A percentile compares a stretch with the other conserved stretches of the same genome.
phyloP scores from a whole-genome alignment of 495 filamentous ascomycete species.

The Penicillium odoratum region DNA sequence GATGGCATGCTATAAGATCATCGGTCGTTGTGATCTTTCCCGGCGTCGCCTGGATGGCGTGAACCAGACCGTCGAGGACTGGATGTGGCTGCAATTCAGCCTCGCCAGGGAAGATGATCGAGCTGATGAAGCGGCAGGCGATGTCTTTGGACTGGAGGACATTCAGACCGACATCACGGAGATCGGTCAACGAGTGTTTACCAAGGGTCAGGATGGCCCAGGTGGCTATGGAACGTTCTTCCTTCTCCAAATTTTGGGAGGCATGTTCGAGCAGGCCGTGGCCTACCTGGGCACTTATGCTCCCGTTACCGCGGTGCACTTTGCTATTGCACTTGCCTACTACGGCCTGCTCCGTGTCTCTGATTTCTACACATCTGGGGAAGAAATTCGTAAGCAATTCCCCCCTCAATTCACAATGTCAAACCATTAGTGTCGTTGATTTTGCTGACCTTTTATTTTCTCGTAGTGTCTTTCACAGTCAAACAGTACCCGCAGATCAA shows the following conservation, averaged over 20 bases:
- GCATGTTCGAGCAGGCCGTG: conserved; percentile 94
- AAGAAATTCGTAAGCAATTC: conserved; percentile 65
- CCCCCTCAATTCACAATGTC: not conserved
- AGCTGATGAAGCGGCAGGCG: conserved; percentile 77
- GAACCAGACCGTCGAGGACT: conserved; percentile 82
- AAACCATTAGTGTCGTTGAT: conserved; percentile 2
- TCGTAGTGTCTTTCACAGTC: conserved; percentile 64
- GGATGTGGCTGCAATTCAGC: conserved; percentile 95
- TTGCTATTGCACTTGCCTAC: conserved; percentile 83
- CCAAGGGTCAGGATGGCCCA: conserved; percentile 65
- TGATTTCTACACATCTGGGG: conserved; percentile 64
- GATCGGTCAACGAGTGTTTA: conserved; percentile 87
- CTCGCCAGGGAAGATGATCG: conserved; percentile 86
- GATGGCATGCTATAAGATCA: conserved; percentile 96
- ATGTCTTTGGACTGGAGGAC: conserved; percentile 85
- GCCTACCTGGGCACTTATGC: conserved; percentile 85
- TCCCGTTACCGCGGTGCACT: conserved; percentile 91
- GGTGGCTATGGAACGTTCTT: conserved; percentile 88
- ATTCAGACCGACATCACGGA: conserved; percentile 80
- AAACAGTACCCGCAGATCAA: conserved; percentile 84
- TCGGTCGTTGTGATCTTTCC: conserved; percentile 87
- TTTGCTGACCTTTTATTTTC: conserved; percentile 30
- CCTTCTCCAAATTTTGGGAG: conserved; percentile 82
- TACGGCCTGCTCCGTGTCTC: conserved; percentile 89
- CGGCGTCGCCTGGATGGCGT: conserved; percentile 79